Conservation (phyloP, 805 yeast genomes). For the Grigorovia yakushimaensis region DNA sequence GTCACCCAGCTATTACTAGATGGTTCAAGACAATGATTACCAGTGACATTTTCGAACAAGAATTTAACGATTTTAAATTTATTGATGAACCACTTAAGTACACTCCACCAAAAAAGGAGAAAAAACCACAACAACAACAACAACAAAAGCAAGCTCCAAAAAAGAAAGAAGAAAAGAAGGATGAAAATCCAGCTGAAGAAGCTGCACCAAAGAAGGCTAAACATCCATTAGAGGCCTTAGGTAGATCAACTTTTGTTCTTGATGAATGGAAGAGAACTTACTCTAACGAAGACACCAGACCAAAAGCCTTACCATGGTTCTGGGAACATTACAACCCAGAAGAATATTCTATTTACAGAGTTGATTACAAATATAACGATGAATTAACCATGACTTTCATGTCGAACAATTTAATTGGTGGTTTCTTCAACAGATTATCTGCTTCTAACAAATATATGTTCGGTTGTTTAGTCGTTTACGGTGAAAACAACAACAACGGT, state of each 20-base stretch:
- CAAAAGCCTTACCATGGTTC: constrained; percentile 93
- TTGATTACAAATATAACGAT: constrained; percentile 94
- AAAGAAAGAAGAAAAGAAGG: constrained; percentile 21
- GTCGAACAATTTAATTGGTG: constrained; percentile 97
- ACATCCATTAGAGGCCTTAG: constrained; percentile 85
- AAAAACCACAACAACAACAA: constrained; percentile 31
- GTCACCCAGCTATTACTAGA: constrained; percentile 54
- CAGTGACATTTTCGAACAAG: constrained; percentile 38
- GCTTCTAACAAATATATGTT: constrained; percentile 91
- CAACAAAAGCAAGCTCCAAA: constrained; percentile 22
- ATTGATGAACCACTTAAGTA: constrained; percentile 46
- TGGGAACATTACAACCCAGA: constrained; percentile 88
- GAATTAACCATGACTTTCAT: constrained; percentile 94
- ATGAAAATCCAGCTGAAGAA: constrained; percentile 27
- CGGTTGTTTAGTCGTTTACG: constrained; percentile 90
- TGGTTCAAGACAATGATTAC: constrained; percentile 54
- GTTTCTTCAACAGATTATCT: constrained; percentile 90
- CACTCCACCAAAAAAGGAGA: constrained; percentile 47
- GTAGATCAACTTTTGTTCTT: constrained; percentile 56
- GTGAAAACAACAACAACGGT: constrained; percentile 98
- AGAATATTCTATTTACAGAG: constrained; percentile 93
- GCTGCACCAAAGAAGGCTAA: constrained; percentile 61
- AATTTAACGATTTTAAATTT: constrained; percentile 45
- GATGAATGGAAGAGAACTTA: constrained; percentile 96
- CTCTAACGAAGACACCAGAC: constrained; percentile 96